Evolutionary conservation across 495 filamentous ascomycete genomes (phyloP), one percentile per base, ranked within the genome.

Genomic region (Aspergillus affinis): DNA sequence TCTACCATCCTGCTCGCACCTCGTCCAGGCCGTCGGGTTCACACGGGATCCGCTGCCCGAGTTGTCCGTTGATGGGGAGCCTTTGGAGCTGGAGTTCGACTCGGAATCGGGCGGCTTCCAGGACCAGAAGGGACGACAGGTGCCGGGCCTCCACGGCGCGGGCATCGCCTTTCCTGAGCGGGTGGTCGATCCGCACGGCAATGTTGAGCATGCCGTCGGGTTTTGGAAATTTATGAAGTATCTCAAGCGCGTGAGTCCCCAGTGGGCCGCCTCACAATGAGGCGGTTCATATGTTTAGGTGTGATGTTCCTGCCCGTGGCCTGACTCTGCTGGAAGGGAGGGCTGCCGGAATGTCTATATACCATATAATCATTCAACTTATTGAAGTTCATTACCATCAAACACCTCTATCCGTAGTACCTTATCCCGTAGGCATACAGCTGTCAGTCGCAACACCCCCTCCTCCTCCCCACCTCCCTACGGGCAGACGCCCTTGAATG

Each of bases 201-300:
- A 86, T 73, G 81, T 82, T 13, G 84, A 87, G 70, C 75, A 78
- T 71, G 81, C 83, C 7, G 84, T 87, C 44, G 84, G 84, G 0
- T 82, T 86, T 67, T 82, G 71, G 51, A 87, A 87, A 74, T 87
- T 87, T 64, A 86, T 86, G 83, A 82, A 77, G 57, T 86, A 78
- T 62, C 64, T 85, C 55, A 82, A 83, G 65, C 74, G 72, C 61
- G 82, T 84, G 23, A 62, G 70, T 17, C 80, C 81, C 27, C 59
- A 68, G 20, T 86, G 82, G 83, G 36, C 26, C 5, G 50, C 50
- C 21, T n/a, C 27, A 1, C 21, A 52, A 27, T 49, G 47, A 49
- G 13, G 4, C 6, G n/a, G 10, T 4, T 9, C 7, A 7, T 12
- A 1, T 7, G 46, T 6, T 26, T 26, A 48, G 46, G 1, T 12